Percentiles rank a stretch among this genome's conserved stretches.
phyloP scores from a whole-genome alignment of 352 stramenopile genomes.

The Phytopythium mirpurense region DNA sequence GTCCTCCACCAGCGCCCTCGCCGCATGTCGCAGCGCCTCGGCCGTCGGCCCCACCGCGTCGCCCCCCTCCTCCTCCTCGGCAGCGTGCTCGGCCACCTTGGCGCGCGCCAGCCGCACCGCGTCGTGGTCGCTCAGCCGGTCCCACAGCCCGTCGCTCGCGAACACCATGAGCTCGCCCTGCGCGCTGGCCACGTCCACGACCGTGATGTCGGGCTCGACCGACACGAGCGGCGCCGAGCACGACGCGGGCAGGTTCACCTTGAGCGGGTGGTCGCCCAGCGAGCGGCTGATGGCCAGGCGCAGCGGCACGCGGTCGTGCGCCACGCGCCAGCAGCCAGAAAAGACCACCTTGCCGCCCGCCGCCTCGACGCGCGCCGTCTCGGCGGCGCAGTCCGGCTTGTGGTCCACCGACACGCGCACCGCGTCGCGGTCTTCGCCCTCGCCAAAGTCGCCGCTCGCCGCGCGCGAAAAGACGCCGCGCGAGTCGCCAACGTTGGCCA shows the following conservation, averaged over 20 bases:
- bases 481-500: constrained; percentile 76
- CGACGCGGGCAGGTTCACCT: constrained; percentile 51
- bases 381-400: constrained; percentile 63
- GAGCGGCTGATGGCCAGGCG: constrained; percentile 74
- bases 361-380: constrained; percentile 52
- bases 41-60: constrained; percentile 12
- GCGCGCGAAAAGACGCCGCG: constrained; percentile 45
- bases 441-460: constrained; percentile 7
- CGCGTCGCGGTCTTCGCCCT: constrained; percentile 20
- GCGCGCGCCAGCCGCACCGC: constrained; percentile 47
- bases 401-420: constrained; percentile 73
- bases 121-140: constrained; percentile 68
- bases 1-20: constrained; percentile 58
- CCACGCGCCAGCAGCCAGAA: constrained; percentile 80
- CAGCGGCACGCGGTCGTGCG: constrained; percentile 62
- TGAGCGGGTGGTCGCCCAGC: constrained; percentile 74
- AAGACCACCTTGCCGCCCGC: constrained; percentile 76
- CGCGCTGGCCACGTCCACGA: constrained; percentile 51
- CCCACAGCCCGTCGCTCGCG: constrained; percentile 75
- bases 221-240: constrained; percentile 66
- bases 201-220: constrained; percentile 60
- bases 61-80: constrained; percentile 8
- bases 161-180: constrained; percentile 62
- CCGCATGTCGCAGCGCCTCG: constrained; percentile 52
- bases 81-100: constrained; percentile 45